Base-by-base conservation (phyloP, 1,284 basidiomycete genomes). In the Ceratorhiza oryzae-sativae region DNA sequence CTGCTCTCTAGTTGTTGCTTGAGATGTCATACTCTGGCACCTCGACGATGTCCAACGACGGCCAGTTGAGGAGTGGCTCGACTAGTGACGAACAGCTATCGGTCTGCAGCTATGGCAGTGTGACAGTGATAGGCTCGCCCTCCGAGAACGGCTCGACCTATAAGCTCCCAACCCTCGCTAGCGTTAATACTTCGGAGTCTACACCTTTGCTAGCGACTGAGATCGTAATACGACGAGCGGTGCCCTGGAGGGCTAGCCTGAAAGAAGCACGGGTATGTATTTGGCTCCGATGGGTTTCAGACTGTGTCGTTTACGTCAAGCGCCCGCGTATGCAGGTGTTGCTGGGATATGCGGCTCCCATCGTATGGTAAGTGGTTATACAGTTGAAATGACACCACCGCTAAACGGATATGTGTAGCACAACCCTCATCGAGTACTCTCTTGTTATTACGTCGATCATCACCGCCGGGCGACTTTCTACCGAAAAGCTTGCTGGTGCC, bases 391-490 rank as follows among this genome's bases (percentile, higher is more conserved):
- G n/a, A 20, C 13, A 32, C 39, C 58, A 70, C 13, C 12, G 23
- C 46, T 10, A 51, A 15, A 34, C 15, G 42, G 4, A 6, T 15
- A 12, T 42, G 18, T 72, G 15, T 75, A 91, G 91, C 8, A 90
- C 91, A 0, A 89, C 92, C 76, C 73, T 92, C 15, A 81, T 88
- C 30, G 91, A 93, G 78, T 91, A 90, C 77, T 90, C 88, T 32
- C 84, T 93, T 34, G 83, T 90, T 39, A 84, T 92, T 75, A 86
- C 87, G 0, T 87, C 90, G 27, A 90, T 95, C 20, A 82, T 96
- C 18, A 90, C 91, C 10, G 90, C 95, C 48, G 94, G 94, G 0
- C 94, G 95, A 80, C 80, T 95, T 36, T 91, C 89, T 2, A 92
- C 90, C 0, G 89, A 86, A 1, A 91, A 92, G 0, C 86, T 96